phyloP scores from a whole-genome alignment of 768 basidiomycete genomes.

The Leccinellum rugosiceps region DNA sequence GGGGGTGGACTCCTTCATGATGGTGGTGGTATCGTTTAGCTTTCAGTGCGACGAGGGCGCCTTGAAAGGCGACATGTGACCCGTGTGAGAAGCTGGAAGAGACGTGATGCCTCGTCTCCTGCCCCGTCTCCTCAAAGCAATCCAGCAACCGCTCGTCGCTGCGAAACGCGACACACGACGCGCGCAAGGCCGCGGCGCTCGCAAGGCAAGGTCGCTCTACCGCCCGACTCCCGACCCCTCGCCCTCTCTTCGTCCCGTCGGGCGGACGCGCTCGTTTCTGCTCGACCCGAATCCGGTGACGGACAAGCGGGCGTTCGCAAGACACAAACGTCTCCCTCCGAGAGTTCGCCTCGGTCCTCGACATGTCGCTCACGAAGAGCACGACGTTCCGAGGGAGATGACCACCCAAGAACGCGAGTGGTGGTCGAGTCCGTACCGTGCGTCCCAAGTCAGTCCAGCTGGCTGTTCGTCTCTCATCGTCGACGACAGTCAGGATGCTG shows the following conservation, averaged over 20 bases:
- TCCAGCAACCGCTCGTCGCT: slow-evolving; percentile 29
- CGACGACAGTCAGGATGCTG: slow-evolving; percentile 63
- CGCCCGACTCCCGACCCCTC: slow-evolving; percentile 30
- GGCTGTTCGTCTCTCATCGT: not conserved
- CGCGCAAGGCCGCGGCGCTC: slow-evolving; percentile 3
- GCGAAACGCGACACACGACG: slow-evolving; percentile 12
- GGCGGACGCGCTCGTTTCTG: slow-evolving; percentile 57
- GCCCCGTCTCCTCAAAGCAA: slow-evolving; percentile 53
- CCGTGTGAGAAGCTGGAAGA: no score
- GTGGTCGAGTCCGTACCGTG: slow-evolving; percentile 79
- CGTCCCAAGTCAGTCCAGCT: slow-evolving; percentile 12
- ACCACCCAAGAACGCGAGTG: slow-evolving; percentile 56
- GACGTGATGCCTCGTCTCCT: slow-evolving; percentile 65
- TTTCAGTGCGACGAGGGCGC: slow-evolving; percentile 18
- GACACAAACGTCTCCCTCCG: slow-evolving; percentile 60
- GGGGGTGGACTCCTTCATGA: slow-evolving; percentile 11
- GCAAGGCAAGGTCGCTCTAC: slow-evolving; percentile 34
- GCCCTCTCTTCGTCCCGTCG: slow-evolving; percentile 44
- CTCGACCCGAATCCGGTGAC: slow-evolving; percentile 60
- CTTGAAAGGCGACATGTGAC: no score
- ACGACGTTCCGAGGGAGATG: slow-evolving; percentile 56
- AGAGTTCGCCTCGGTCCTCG: slow-evolving; percentile 33
- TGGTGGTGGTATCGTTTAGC: no score
- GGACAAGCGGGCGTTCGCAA: slow-evolving; percentile 43
- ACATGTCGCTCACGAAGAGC: slow-evolving; percentile 17